Base-by-base conservation (phyloP, 495 filamentous ascomycete genomes). In the Friedmanniomyces endolithicus region DNA sequence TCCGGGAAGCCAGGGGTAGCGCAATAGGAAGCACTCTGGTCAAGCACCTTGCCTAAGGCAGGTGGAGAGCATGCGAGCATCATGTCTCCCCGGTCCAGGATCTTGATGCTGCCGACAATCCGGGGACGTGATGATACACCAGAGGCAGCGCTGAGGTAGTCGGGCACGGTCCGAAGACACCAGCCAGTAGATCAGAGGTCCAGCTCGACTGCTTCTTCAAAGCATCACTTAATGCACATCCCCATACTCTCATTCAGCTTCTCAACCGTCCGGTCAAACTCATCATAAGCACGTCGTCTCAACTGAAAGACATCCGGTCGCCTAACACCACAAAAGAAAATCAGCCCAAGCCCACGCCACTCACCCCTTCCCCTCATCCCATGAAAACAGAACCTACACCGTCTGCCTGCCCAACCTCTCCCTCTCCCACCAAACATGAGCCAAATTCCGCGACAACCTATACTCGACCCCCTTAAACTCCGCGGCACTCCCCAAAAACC, bases 401-500 rank as follows among this genome's bases (percentile, higher is more conserved):
- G 19, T 11, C 6, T 6, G 45, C 51, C n/a, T 24, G 37, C 16
- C 24, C 41, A 52, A 24, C 48, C 63, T 67, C 54, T 65, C 49
- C 25, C 68, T 56, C 46, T 72, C 65, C 57, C 71, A 71, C 81
- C 81, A 84, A 49, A 82, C 75, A 40, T 79, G 63, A 35, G 87
- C 62, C 52, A 96, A 62, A 59, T 84, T 94, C 67, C 81, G 87
- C 49, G 95, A 50, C 48, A 98, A 82, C 52, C 69, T 74, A 65
- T 95, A 88, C 72, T 97, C 92, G 19, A 90, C 55, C 0, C 88
- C 88, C 23, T 69, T 75, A 55, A 75, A 66, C 43, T 72, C 67
- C 9, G 83, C 74, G 7, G 92, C 92, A 25, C 77, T 75, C 34
- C 79, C 71, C 6, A 97, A 73, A 63, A 98, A 96, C 53, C 75